Evolutionary conservation across 2,329 filamentous ascomycete genomes (phyloP), one percentile per base, ranked within the genome.

Genomic region (Fusarium keratoplasticum): DNA sequence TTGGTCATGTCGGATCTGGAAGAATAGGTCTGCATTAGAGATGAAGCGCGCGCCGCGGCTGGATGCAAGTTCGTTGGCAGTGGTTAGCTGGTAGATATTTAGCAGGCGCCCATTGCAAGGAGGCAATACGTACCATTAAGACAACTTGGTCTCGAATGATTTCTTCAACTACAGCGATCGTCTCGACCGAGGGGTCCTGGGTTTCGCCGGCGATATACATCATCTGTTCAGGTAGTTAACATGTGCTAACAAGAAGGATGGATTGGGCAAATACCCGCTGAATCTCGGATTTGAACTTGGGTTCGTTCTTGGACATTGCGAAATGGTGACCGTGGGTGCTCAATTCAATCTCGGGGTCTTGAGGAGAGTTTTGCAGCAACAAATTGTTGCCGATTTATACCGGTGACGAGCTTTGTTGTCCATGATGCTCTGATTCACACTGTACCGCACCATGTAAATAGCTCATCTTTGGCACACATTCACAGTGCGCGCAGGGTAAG

Each of bases 61-160:
- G n/a, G 93, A 93, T 9, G 96, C 96, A 22, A 97, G 89, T 47
- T 93, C 91, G 7, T 95, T 98, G 81, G 95, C 97, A 84, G 93
- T 94, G 59, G 91, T 92, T 64, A 98, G 91, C 93, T 95, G 70
- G 18, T 0, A 6, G 20, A 6, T 16, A 16, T 31, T 33, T 20
- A 57, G 52, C 14, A 14, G 22, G 25, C 35, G 20, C 5, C 6
- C 31, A 35, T 22, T 20, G 20, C 3, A 25, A 22, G 13, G 27
- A 27, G 27, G 6, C 6, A 16, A 78, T 7, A 25, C 86, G 75
- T 82, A 95, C 93, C 87, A 99, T 94, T 81, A 98, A 95, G 73
- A 97, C 92, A 22, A 98, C 95, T 83, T 99, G 96, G 79, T 97
- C 94, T 61, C 96, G 93, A 7, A 98, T 95, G 77, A 98, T 98